Evolutionary conservation across 2,329 filamentous ascomycete species (phyloP).

Genomic region (Aspergillus brasiliensis): DNA sequence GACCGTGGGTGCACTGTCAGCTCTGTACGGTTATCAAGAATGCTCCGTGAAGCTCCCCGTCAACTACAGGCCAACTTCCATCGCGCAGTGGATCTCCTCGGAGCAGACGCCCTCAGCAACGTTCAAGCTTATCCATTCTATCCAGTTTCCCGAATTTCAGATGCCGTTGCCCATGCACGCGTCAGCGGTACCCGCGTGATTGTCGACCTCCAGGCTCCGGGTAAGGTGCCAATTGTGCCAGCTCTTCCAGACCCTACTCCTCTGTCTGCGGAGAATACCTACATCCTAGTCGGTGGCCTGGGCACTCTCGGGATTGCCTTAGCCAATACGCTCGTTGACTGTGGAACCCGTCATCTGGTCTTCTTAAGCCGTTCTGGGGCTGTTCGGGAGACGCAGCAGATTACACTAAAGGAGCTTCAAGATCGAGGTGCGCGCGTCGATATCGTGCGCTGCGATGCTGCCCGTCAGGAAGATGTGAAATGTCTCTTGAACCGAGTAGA

Average conservation of each 20-base stretch:
- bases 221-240: background rate
- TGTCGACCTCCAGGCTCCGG: background rate
- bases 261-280: slow-evolving; percentile 10
- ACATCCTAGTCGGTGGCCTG: slow-evolving; percentile 26
- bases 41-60: background rate
- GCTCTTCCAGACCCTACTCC: background rate
- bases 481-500: slow-evolving; percentile 15
- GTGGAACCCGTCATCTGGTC: slow-evolving; percentile 25
- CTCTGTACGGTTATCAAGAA: background rate
- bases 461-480: slow-evolving; percentile 17
- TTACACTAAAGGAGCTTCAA: slow-evolving; percentile 16
- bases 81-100: background rate
- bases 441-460: slow-evolving; percentile 21
- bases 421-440: slow-evolving; percentile 18
- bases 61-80: background rate
- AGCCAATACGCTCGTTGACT: slow-evolving; percentile 20
- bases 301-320: slow-evolving; percentile 24
- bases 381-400: slow-evolving; percentile 12
- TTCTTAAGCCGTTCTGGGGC: slow-evolving; percentile 25
- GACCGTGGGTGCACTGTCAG: background rate
- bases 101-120: background rate
- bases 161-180: background rate
- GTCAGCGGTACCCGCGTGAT: background rate
- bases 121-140: background rate
- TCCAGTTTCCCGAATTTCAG: background rate